These are phyloP conservation scores for Hypoxylon sp. DNA, from an alignment of 2,329 filamentous ascomycete species.

Conservation along the genomic window DNA sequence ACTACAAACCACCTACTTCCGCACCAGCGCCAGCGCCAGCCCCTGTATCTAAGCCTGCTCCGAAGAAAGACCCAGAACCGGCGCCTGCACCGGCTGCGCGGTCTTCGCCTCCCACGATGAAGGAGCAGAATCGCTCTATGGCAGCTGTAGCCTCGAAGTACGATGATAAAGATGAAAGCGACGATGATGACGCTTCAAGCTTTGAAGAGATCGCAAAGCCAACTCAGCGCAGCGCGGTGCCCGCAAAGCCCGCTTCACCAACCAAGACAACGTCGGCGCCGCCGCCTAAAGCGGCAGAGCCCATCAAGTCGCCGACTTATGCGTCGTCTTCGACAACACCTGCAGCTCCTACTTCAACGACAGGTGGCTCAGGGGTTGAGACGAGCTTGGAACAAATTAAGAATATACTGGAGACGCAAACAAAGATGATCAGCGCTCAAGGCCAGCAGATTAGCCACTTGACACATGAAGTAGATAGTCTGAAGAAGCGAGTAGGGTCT, in stretches of 20 bases:
- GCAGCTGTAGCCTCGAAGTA: slow-evolving; percentile 88
- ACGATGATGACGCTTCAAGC: slow-evolving; percentile 79
- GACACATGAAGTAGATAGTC: slow-evolving; percentile 80
- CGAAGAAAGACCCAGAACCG: slow-evolving; percentile 68
- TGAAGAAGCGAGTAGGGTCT: slow-evolving; percentile 83
- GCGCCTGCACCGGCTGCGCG: slow-evolving; percentile 67
- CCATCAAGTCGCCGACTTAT: slow-evolving; percentile 60
- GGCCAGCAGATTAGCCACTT: slow-evolving; percentile 80
- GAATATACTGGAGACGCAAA: slow-evolving; percentile 81
- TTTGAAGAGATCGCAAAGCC: slow-evolving; percentile 91
- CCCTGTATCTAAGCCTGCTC: slow-evolving; percentile 62
- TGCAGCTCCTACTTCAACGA: slow-evolving; percentile 58
- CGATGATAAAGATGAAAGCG: slow-evolving; percentile 78
- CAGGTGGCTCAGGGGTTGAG: slow-evolving; percentile 69
- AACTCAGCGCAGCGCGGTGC: slow-evolving; percentile 69
- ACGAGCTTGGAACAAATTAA: slow-evolving; percentile 83
- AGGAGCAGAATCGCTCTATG: slow-evolving; percentile 90
- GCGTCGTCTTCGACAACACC: slow-evolving; percentile 54
- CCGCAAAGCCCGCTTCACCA: slow-evolving; percentile 51
- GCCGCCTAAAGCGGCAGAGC: slow-evolving; percentile 61
- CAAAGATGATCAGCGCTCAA: slow-evolving; percentile 82
- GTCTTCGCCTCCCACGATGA: slow-evolving; percentile 76
- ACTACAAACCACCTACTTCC: slow-evolving; percentile 73
- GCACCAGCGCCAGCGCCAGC: slow-evolving; percentile 62
- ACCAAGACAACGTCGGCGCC: slow-evolving; percentile 58